A percentile compares a stretch with the other conserved stretches of the same genome.
Evolutionary conservation across 1,284 basidiomycete genomes (phyloP).

Genomic region (Boletus nobilissimus): DNA sequence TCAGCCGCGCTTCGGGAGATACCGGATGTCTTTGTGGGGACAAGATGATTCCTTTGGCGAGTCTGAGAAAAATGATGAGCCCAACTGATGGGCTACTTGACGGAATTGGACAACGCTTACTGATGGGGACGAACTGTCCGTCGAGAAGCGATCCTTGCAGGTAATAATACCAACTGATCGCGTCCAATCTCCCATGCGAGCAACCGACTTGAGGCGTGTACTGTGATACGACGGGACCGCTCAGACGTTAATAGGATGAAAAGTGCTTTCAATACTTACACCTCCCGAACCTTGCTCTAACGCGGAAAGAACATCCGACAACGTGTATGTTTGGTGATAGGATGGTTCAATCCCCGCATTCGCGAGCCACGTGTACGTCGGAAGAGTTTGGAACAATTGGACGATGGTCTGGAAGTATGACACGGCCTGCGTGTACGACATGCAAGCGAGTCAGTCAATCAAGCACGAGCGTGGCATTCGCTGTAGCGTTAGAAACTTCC

Average conservation of each 20-base stretch:
- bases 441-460: neutral
- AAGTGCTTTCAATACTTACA: constrained; percentile 32
- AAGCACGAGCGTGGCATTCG: neutral
- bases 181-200: constrained; percentile 56
- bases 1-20: constrained; percentile 32
- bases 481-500: constrained; percentile 7
- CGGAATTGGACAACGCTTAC: constrained; percentile 47
- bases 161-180: constrained; percentile 75
- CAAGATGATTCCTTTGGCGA: constrained; percentile 52
- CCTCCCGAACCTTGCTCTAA: constrained; percentile 62
- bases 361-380: constrained; percentile 77
- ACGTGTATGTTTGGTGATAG: constrained; percentile 62
- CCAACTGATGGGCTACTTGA: neutral
- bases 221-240: constrained; percentile 39
- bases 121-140: constrained; percentile 68
- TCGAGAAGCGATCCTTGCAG: constrained; percentile 73
- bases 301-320: constrained; percentile 66
- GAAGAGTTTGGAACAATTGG: constrained; percentile 67
- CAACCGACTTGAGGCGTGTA: constrained; percentile 72
- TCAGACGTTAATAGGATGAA: neutral
- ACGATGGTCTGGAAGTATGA: constrained; percentile 77
- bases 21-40: constrained; percentile 23
- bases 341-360: constrained; percentile 77
- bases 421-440: constrained; percentile 59
- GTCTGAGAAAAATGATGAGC: constrained; percentile 51